Evolutionary conservation across 1,284 basidiomycete species (phyloP).

Genomic region (Golubevia sp.): DNA sequence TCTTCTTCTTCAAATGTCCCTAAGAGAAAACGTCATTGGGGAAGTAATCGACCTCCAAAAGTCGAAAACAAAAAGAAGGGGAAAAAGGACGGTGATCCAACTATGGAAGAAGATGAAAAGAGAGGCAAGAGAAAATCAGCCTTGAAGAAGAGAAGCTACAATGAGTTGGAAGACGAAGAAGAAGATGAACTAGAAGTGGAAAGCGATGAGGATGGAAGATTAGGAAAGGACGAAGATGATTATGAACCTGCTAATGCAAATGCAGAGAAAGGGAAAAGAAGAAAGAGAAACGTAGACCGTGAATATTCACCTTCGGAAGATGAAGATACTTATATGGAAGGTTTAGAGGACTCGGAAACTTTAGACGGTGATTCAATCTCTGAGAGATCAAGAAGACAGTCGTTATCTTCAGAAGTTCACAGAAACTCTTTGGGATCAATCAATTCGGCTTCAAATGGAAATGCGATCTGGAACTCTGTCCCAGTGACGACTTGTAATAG

Average conservation of each 20-base stretch:
- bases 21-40: constrained; percentile 24
- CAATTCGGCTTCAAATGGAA: background rate
- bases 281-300: background rate
- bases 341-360: background rate
- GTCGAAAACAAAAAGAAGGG: background rate
- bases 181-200: background rate
- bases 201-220: constrained; percentile 2
- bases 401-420: background rate
- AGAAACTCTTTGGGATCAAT: background rate
- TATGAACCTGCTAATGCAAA: background rate
- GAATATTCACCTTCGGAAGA: background rate
- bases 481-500: too few relatives aligned
- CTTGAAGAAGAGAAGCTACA: background rate
- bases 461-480: too few relatives aligned
- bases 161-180: background rate
- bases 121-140: background rate
- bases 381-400: background rate
- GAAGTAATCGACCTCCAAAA: constrained; percentile 16
- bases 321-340: background rate
- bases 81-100: background rate
- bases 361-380: background rate
- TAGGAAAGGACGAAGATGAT: background rate
- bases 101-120: too few relatives aligned
- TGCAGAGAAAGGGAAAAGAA: too few relatives aligned
- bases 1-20: background rate